These are phyloP conservation scores for Diaporthe sp. DNA, from an alignment of 2,329 filamentous ascomycete species.

Conservation along the genomic window DNA sequence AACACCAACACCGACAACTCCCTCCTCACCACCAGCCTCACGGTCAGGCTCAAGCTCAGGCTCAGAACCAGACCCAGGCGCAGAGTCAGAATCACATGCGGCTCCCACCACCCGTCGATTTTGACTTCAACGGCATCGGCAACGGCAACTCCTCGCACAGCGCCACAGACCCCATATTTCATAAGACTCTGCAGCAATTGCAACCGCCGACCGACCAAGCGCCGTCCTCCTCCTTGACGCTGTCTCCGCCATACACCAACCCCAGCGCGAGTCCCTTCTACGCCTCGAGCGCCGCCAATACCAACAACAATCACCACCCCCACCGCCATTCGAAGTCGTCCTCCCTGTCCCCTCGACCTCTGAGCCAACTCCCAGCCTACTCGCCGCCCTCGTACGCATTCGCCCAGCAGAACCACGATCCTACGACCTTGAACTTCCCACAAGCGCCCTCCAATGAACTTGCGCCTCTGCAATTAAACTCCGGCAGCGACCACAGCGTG, in stretches of 20 bases:
- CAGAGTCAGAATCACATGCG: slow-evolving; percentile 62
- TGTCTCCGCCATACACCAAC: slow-evolving; percentile 40
- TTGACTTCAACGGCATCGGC: slow-evolving; percentile 27
- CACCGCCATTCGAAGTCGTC: slow-evolving; percentile 33
- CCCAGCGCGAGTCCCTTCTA: slow-evolving; percentile 28
- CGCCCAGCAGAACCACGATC: slow-evolving; percentile 47
- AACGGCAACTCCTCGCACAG: slow-evolving; percentile 10
- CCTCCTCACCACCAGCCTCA: neutral
- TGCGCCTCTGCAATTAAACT: slow-evolving; percentile 55
- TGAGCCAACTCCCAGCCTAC: slow-evolving; percentile 47
- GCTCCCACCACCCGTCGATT: slow-evolving; percentile 49
- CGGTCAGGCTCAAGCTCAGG: neutral
- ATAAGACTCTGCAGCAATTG: slow-evolving; percentile 38
- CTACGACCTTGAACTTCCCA: slow-evolving; percentile 48
- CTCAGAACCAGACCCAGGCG: neutral
- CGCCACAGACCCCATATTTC: slow-evolving; percentile 26
- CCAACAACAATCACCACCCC: slow-evolving; percentile 24
- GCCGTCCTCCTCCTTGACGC: slow-evolving; percentile 34
- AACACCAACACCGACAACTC: slow-evolving; percentile 12
- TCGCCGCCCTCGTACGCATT: slow-evolving; percentile 53
- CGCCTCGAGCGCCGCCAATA: slow-evolving; percentile 26
- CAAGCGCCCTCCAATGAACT: slow-evolving; percentile 54
- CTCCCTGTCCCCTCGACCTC: slow-evolving; percentile 42
- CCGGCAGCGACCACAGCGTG: slow-evolving; percentile 43
- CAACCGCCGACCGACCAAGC: slow-evolving; percentile 40